phyloP scores from a whole-genome alignment of 176 grass and related monocot genomes.

The Zoysia japonica region DNA sequence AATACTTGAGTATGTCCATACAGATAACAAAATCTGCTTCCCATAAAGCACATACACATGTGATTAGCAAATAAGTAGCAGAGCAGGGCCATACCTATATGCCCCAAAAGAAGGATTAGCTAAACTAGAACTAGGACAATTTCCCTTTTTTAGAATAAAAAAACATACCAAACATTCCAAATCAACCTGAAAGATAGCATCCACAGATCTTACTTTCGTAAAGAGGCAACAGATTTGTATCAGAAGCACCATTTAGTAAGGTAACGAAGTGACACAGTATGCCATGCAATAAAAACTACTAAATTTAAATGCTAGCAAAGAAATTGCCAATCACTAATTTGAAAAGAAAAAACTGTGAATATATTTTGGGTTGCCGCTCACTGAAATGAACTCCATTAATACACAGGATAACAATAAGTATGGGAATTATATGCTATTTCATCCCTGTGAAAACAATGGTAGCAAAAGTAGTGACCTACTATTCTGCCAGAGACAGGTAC shows the following conservation, averaged over 20 bases:
- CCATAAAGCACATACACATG: not conserved
- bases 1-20: not conserved
- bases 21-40: not conserved
- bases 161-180: not conserved
- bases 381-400: not conserved
- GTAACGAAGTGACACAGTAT: conserved; percentile 7
- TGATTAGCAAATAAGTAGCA: conserved; percentile 17
- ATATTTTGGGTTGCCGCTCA: not conserved
- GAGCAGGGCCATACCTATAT: not conserved
- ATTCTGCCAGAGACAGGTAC: not conserved
- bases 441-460: not conserved
- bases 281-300: not conserved
- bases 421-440: not conserved
- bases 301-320: not conserved
- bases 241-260: conserved; percentile 6
- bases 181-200: conserved; percentile 23
- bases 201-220: not conserved
- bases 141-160: not conserved
- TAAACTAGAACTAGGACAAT: conserved; percentile 22
- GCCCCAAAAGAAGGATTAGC: conserved; percentile 1
- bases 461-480: not conserved
- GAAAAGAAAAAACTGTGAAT: not conserved
- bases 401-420: not conserved
- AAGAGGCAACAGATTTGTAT: conserved; percentile 3
- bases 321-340: not conserved